Conservation (phyloP, 192 early-diverging fungal genomes). For the Podochytrium sp. region DNA sequence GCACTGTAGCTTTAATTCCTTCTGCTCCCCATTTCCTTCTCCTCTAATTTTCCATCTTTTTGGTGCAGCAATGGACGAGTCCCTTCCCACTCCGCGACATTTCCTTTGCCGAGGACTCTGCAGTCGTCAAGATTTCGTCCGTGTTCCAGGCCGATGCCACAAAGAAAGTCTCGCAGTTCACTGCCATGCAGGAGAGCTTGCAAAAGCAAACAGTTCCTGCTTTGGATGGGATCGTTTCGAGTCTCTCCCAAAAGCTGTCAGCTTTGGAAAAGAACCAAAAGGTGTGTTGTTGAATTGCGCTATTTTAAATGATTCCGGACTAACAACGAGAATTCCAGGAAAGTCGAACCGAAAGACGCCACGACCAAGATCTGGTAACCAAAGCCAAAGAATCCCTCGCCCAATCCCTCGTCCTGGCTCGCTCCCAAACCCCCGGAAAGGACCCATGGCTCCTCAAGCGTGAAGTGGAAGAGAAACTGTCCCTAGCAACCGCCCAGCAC, state of each 20-base stretch:
- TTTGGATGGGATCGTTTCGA: not conserved
- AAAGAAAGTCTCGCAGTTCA: not conserved
- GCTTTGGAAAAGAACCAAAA: not conserved
- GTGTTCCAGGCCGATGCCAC: not conserved
- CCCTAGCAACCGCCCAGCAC: conserved; percentile 1
- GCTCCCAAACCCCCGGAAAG: not conserved
- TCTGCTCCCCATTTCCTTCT: too few relatives aligned
- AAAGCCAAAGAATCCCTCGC: conserved; percentile 14
- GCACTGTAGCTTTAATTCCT: too few relatives aligned
- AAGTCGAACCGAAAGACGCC: not conserved
- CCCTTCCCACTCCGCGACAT: not conserved
- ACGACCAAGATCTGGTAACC: conserved; percentile 7
- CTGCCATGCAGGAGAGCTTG: not conserved
- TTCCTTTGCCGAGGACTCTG: conserved; percentile 1
- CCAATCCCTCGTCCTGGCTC: conserved; percentile 5
- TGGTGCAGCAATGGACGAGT: conserved; percentile 11
- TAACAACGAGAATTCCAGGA: not conserved
- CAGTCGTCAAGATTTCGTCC: not conserved
- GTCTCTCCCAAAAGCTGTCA: not conserved
- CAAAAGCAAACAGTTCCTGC: not conserved
- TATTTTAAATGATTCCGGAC: not conserved
- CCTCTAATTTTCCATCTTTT: too few relatives aligned
- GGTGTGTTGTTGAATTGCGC: not conserved
- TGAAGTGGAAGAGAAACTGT: conserved; percentile 1
- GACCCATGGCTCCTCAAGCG: conserved; percentile 14